Conservation (phyloP, 1,284 basidiomycete species). For the Leucoagaricus sp. region DNA sequence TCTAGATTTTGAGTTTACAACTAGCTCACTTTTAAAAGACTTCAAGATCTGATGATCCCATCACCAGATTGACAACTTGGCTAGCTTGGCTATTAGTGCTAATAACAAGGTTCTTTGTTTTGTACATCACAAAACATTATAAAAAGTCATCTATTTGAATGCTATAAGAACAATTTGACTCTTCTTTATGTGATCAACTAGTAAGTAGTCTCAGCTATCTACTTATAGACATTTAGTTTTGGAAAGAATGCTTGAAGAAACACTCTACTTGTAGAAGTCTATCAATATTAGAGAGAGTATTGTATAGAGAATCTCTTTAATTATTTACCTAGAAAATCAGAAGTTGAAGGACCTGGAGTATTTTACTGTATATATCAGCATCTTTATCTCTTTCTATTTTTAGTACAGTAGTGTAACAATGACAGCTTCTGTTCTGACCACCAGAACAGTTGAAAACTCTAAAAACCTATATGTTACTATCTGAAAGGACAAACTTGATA, state of each 20-base stretch:
- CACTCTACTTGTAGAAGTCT: not conserved
- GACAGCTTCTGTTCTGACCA: not conserved
- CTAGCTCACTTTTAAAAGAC: no score
- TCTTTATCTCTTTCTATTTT: not conserved
- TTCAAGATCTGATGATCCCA: no score
- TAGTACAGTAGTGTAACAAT: not conserved
- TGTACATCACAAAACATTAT: no score
- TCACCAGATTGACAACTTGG: no score
- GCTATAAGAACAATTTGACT: no score
- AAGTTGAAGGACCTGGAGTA: not conserved
- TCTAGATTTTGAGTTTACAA: no score
- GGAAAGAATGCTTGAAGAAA: not conserved
- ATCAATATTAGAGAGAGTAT: not conserved
- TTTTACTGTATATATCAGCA: not conserved
- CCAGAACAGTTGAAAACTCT: not conserved
- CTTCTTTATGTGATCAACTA: no score
- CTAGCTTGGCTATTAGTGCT: no score
- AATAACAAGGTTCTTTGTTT: no score
- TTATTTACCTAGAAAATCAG: not conserved
- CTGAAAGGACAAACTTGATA: not conserved
- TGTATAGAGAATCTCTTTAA: not conserved
- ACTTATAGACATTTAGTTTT: not conserved
- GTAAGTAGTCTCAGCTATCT: not conserved
- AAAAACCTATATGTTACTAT: constrained; percentile 1
- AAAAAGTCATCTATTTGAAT: no score